Percentiles rank a stretch among this genome's conserved stretches.
Conservation (phyloP, 805 yeast genomes). For the Ogataea paradorogensis region DNA sequence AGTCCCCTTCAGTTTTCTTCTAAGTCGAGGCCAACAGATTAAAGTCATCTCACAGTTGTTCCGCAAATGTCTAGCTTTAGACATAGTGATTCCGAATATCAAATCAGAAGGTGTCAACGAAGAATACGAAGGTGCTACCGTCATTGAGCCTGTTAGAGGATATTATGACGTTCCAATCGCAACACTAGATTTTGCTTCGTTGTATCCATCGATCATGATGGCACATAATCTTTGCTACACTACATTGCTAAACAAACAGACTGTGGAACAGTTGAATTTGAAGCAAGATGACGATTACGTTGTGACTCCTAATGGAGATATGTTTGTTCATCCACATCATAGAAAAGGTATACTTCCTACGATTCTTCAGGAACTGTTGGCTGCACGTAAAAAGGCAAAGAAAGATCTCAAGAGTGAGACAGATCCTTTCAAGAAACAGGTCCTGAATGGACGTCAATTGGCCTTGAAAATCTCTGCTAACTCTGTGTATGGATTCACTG, state of each 20-base stretch:
- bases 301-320: conserved; percentile 87
- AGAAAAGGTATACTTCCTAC: conserved; percentile 90
- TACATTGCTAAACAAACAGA: conserved; percentile 67
- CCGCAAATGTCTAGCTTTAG: conserved; percentile 84
- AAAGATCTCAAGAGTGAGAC: conserved; percentile 86
- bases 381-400: conserved; percentile 93
- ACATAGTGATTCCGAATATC: conserved; percentile 88
- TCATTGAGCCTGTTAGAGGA: conserved; percentile 93
- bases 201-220: conserved; percentile 99
- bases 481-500: conserved; percentile 98
- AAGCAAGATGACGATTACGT: conserved; percentile 76
- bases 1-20: conserved; percentile 87
- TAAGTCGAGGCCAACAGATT: conserved; percentile 95
- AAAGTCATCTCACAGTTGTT: conserved; percentile 94
- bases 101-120: conserved; percentile 77
- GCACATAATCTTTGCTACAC: conserved; percentile 97
- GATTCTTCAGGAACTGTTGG: conserved; percentile 79
- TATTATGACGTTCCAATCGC: conserved; percentile 97
- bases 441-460: conserved; percentile 93
- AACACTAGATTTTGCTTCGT: conserved; percentile 93
- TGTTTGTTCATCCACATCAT: conserved; percentile 65
- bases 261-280: conserved; percentile 63
- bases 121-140: conserved; percentile 99
- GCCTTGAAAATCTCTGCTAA: conserved; percentile 96
- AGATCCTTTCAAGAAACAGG: conserved; percentile 91